Evolutionary conservation across 352 stramenopile genomes (phyloP).

Genomic region (Phytopythium aichiense): DNA sequence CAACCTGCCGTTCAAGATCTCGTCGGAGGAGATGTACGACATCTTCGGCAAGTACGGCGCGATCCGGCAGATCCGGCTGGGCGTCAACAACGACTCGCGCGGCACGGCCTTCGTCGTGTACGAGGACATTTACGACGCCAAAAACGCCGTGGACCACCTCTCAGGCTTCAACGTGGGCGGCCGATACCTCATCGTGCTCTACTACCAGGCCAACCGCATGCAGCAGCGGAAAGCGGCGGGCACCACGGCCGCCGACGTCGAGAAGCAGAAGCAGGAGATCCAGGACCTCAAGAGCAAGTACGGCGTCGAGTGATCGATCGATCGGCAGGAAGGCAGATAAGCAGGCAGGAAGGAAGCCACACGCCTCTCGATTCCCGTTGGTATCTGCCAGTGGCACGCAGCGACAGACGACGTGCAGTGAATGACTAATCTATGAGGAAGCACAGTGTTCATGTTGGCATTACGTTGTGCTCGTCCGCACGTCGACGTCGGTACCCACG

Average conservation of each 20-base stretch:
- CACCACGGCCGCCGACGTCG: conserved; percentile 29
- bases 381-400: too few species aligned
- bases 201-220: conserved; percentile 95
- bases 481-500: not conserved
- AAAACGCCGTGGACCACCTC: conserved; percentile 98
- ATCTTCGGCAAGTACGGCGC: conserved; percentile 99
- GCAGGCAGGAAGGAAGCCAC: not conserved
- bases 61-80: conserved; percentile 95
- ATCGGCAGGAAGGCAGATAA: too few species aligned
- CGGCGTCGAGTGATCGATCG: conserved; percentile 49
- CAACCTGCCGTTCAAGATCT: conserved; percentile 99
- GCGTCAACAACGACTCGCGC: conserved; percentile 94
- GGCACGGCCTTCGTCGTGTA: conserved; percentile 99
- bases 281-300: conserved; percentile 85
- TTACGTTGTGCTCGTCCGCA: not conserved
- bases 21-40: conserved; percentile 98
- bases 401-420: too few species aligned
- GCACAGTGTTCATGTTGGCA: conserved; percentile 6
- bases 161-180: conserved; percentile 99
- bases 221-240: conserved; percentile 41
- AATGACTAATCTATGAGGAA: not conserved
- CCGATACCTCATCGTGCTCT: conserved; percentile 98
- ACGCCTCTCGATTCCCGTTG: too few species aligned
- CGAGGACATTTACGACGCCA: conserved; percentile 99
- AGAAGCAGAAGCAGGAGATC: conserved; percentile 78